These are phyloP conservation scores for Hypomyces perniciosus DNA, from an alignment of 2,329 filamentous ascomycete species.

Conservation along the genomic window DNA sequence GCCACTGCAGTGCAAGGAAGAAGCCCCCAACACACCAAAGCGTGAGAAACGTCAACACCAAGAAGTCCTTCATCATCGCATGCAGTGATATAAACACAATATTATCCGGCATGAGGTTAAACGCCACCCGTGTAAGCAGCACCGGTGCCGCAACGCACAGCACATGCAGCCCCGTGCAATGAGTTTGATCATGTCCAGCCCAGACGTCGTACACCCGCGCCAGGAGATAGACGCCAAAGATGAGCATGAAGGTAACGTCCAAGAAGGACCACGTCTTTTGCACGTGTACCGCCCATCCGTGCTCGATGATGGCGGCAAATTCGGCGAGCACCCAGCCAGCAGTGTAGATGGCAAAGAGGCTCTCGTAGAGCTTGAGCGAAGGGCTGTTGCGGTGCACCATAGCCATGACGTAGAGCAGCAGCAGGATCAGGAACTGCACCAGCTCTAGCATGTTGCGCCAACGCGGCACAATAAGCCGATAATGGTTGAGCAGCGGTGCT, in stretches of 20 bases:
- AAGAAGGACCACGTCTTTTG: conserved; percentile 72
- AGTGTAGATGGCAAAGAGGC: conserved; percentile 57
- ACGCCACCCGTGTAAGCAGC: conserved; percentile 64
- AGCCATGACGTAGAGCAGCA: conserved; percentile 56
- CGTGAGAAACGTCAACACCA: conserved; percentile 59
- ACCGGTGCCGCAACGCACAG: conserved; percentile 62
- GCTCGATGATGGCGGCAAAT: conserved; percentile 59
- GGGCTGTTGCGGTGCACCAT: conserved; percentile 52
- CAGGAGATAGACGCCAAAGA: conserved; percentile 56
- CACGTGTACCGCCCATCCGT: conserved; percentile 61
- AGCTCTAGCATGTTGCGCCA: conserved; percentile 62
- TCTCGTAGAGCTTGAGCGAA: conserved; percentile 45
- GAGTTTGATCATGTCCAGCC: conserved; percentile 25
- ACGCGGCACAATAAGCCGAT: conserved; percentile 64
- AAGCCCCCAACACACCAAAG: conserved; percentile 67
- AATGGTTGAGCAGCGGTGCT: conserved; percentile 63
- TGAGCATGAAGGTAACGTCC: conserved; percentile 60
- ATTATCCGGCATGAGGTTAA: conserved; percentile 68
- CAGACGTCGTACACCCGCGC: conserved; percentile 53
- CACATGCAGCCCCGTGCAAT: conserved; percentile 48
- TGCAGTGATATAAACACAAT: conserved; percentile 69
- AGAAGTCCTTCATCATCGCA: conserved; percentile 70
- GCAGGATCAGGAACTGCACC: conserved; percentile 57
- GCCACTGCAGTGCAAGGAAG: conserved; percentile 63
- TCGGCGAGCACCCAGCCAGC: conserved; percentile 64